Evolutionary conservation across 2,329 filamentous ascomycete genomes (phyloP).

Genomic region (Aspergillus sp.): DNA sequence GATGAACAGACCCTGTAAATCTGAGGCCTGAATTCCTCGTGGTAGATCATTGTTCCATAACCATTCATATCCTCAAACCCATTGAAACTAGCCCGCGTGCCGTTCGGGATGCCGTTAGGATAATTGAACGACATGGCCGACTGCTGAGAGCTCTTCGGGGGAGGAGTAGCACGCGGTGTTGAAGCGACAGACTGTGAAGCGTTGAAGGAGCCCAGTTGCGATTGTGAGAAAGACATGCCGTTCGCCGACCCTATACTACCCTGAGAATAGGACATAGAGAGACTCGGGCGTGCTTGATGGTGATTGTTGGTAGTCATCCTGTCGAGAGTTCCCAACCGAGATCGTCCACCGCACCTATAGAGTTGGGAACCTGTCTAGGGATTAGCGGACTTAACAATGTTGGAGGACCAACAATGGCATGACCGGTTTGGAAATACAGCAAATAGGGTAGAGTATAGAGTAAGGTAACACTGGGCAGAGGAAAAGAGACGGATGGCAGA

Average conservation of each 20-base stretch:
- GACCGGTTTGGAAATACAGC: slow-evolving; percentile 4
- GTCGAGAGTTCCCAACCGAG: slow-evolving; percentile 8
- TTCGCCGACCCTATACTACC: slow-evolving; percentile 39
- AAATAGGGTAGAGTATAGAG: slow-evolving; percentile 16
- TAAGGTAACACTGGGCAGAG: background rate
- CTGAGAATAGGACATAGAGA: slow-evolving; percentile 41
- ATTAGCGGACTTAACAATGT: slow-evolving; percentile 6
- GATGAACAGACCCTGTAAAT: slow-evolving; percentile 47
- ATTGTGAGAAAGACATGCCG: slow-evolving; percentile 40
- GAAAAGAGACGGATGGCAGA: slow-evolving; percentile 6
- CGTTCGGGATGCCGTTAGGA: slow-evolving; percentile 36
- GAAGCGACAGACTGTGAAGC: slow-evolving; percentile 46
- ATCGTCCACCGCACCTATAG: slow-evolving; percentile 8
- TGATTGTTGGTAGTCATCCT: slow-evolving; percentile 34
- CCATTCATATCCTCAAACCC: slow-evolving; percentile 44
- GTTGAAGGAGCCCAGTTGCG: slow-evolving; percentile 43
- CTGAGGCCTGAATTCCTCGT: slow-evolving; percentile 44
- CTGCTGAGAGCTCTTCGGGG: slow-evolving; percentile 44
- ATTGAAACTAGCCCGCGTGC: slow-evolving; percentile 35
- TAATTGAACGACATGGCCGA: slow-evolving; percentile 41
- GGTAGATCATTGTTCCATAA: slow-evolving; percentile 38
- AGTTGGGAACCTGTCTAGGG: slow-evolving; percentile 3
- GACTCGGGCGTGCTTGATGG: slow-evolving; percentile 26
- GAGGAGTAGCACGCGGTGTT: slow-evolving; percentile 47
- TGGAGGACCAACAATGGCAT: slow-evolving; percentile 9